These are phyloP conservation scores for Falciphora oryzae DNA, from an alignment of 2,329 filamentous ascomycete genomes.

Conservation along the genomic window DNA sequence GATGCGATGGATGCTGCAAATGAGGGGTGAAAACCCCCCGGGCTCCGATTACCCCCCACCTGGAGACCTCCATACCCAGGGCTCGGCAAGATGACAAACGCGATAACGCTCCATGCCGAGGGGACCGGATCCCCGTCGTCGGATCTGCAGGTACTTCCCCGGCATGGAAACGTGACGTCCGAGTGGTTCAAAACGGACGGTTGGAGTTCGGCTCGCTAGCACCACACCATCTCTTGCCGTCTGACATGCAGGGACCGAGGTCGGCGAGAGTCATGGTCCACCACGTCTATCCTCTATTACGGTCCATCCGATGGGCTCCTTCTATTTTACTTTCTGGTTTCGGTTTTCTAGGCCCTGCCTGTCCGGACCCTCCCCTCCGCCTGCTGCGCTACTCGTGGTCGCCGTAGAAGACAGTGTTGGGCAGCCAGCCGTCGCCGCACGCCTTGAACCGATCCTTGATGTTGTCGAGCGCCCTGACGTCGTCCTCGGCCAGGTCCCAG, in stretches of 20 bases:
- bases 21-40: background rate
- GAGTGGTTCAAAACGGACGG: too few relatives aligned
- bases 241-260: background rate
- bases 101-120: background rate
- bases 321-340: background rate
- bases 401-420: constrained; percentile 75
- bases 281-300: background rate
- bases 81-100: background rate
- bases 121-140: too few relatives aligned
- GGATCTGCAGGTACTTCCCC: too few relatives aligned
- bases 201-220: too few relatives aligned
- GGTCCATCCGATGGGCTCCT: background rate
- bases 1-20: background rate
- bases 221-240: too few relatives aligned
- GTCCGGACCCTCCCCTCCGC: background rate
- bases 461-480: constrained; percentile 61
- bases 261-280: background rate
- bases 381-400: constrained; percentile 60
- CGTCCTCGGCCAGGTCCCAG: constrained; percentile 66
- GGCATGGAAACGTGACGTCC: too few relatives aligned
- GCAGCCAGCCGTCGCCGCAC: constrained; percentile 68
- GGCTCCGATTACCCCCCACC: too few relatives aligned
- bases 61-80: too few relatives aligned
- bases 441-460: constrained; percentile 77
- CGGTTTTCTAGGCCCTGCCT: too few relatives aligned